Evolutionary conservation across 23 red algal species (phyloP), one percentile per base, ranked within the genome.

Genomic region (Porphyridium purpureum): DNA sequence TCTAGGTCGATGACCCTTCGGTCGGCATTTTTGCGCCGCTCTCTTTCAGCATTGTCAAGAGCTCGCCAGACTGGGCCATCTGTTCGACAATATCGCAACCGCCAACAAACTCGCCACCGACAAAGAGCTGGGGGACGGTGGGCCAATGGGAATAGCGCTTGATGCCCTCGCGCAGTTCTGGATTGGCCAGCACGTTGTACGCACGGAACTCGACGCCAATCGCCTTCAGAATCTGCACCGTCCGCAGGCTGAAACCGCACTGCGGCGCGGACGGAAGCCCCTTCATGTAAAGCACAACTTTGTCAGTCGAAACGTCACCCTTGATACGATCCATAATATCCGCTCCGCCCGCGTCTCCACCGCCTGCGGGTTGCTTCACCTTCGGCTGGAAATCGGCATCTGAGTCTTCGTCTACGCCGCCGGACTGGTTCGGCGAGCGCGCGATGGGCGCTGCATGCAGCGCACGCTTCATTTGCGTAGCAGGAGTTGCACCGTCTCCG

Each of bases 281-380:
- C 40, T 98, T 98, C 90, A 98, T 98, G 60, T 76, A 98, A 4
- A 98, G 59, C 7, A 98, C 79, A 20, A 98, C 90, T 52, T 82
- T 82, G 35, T 62, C 7, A 36, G 46, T 33, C 35, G 21, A 20
- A 50, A 24, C 1, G 8, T 2, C 9, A 41, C 2, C 5, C 57
- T 5, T 36, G 30, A 51, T 3, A n/a, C n/a, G n/a, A n/a, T n/a
- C n/a, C n/a, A n/a, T 2, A 3, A 62, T 62, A 11, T 36, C 35
- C 2, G 25, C 24, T 2, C 3, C 5, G 2, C 24, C 69, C 55
- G 24, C 11, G 20, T 56, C 25, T 11, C 33, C 32, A 4, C 17
- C 59, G 20, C 47, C 4, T 25, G 54, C 22, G 2, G 54, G 59
- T n/a, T 50, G 31, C 7, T 62, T 62, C 1, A 62, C 6, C 57